These are phyloP conservation scores for Serpula lacrymans DNA, from an alignment of 768 basidiomycete species.

Conservation along the genomic window DNA sequence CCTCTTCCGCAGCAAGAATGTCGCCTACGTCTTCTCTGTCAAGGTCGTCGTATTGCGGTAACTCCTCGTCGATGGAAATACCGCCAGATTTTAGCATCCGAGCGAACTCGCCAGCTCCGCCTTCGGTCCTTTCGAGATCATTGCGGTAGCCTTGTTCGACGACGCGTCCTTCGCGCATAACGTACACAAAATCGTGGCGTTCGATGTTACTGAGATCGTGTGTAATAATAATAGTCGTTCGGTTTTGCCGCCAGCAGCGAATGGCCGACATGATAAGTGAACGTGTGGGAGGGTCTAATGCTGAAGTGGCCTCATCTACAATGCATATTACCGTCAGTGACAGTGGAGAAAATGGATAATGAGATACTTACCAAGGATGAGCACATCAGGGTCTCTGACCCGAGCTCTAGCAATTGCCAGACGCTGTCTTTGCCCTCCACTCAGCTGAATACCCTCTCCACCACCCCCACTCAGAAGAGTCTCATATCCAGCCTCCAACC, in stretches of 20 bases:
- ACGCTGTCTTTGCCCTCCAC: slow-evolving; percentile 91
- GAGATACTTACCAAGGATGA: slow-evolving; percentile 77
- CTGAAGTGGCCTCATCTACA: slow-evolving; percentile 77
- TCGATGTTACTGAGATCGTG: slow-evolving; percentile 89
- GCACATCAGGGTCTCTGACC: slow-evolving; percentile 79
- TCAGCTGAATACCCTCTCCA: slow-evolving; percentile 73
- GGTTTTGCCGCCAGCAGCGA: slow-evolving; percentile 65
- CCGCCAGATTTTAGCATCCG: slow-evolving; percentile 69
- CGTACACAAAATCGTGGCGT: slow-evolving; percentile 82
- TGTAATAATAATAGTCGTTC: slow-evolving; percentile 65
- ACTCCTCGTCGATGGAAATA: slow-evolving; percentile 39
- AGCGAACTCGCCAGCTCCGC: slow-evolving; percentile 61
- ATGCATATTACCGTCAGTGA: slow-evolving; percentile 3
- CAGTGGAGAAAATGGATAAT: slow-evolving; percentile 1
- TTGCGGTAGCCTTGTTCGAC: slow-evolving; percentile 85
- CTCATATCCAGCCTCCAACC: slow-evolving; percentile 87
- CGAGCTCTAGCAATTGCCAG: slow-evolving; percentile 85
- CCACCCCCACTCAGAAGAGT: slow-evolving; percentile 50
- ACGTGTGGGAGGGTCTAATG: slow-evolving; percentile 84
- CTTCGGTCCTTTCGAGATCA: slow-evolving; percentile 60
- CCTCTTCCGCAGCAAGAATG: slow-evolving; percentile 43
- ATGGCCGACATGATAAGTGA: slow-evolving; percentile 77
- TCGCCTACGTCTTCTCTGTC: slow-evolving; percentile 41
- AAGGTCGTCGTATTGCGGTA: slow-evolving; percentile 18
- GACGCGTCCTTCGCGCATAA: slow-evolving; percentile 75